Conservation (phyloP, 108 stramenopile species). For the Asterionellopsis glacialis region DNA sequence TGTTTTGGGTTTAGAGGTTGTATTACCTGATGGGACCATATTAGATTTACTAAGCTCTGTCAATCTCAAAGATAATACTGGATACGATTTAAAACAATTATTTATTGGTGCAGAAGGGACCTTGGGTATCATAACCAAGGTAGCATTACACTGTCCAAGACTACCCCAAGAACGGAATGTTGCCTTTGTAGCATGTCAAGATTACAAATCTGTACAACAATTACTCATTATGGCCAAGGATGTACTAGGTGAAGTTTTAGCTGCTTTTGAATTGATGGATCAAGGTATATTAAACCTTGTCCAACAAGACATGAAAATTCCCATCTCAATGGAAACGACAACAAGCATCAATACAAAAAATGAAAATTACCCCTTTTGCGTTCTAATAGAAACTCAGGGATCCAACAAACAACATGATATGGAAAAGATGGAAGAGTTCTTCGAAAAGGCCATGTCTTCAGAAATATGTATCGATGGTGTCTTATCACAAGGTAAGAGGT, state of each 20-base stretch:
- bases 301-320: constrained; percentile 4
- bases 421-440: constrained; percentile 81
- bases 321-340: constrained; percentile 1
- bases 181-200: constrained; percentile 72
- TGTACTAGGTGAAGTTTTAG: constrained; percentile 76
- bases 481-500: constrained; percentile 78
- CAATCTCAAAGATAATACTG: constrained; percentile 95
- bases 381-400: constrained; percentile 92
- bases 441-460: constrained; percentile 52
- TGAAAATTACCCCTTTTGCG: constrained; percentile 38
- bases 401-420: constrained; percentile 71
- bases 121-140: constrained; percentile 88
- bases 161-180: constrained; percentile 67
- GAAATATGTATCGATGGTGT: constrained; percentile 67
- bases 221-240: constrained; percentile 59
- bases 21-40: constrained; percentile 80
- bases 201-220: constrained; percentile 52
- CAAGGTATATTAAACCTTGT: constrained; percentile 36
- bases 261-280: constrained; percentile 94
- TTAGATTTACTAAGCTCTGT: constrained; percentile 54
- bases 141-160: constrained; percentile 62
- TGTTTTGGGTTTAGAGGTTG: constrained; percentile 91
- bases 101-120: constrained; percentile 97
- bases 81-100: constrained; percentile 91
- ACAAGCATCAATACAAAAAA: not conserved